Base-by-base conservation (phyloP, 805 yeast species). In the Saturnispora hagleri region DNA sequence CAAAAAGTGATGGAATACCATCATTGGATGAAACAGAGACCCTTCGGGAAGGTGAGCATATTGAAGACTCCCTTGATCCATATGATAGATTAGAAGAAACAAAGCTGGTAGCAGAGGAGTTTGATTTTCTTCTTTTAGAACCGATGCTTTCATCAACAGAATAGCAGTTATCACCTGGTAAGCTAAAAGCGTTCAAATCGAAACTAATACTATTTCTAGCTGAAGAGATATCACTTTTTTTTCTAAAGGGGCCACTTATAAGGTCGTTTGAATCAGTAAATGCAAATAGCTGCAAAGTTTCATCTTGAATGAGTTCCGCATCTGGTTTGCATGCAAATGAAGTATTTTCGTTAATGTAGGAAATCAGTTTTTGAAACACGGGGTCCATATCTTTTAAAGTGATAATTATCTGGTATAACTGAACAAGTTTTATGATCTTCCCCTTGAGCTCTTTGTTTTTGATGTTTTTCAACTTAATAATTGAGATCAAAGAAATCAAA, bases 151-250 rank as follows among this genome's bases (percentile, higher is more conserved):
- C 55, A 24, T 54, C 50, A 34, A 51, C 41, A 17, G 56, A 52
- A 43, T 53, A 56, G n/a, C 43, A 43, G 22, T 53, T 50, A 43
- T 59, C 60, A 24, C 53, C 50, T 5, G 65, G 61, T 28, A 62
- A 47, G 36, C 61, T 60, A 45, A 64, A 64, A 8, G 68, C 68
- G 41, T 64, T 60, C 33, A 64, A 53, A 50, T 64, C 68, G 49
- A 64, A 64, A 31, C 55, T 47, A 8, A 57, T 48, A 20, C 45
- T 50, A 6, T 43, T 48, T 3, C 33, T 13, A 13, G 43, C 22
- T 18, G 28, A 9, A 28, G 40, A 28, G 4, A 44, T 27, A 7
- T 41, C 44, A 41, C 57, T 24, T 46, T 58, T 60, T 47, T 59
- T 55, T 35, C 59, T 62, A 54, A 61, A 62, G 33, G 60, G 47